These are phyloP conservation scores for Candida namnaoensis DNA, from an alignment of 805 yeast genomes.

Conservation along the genomic window DNA sequence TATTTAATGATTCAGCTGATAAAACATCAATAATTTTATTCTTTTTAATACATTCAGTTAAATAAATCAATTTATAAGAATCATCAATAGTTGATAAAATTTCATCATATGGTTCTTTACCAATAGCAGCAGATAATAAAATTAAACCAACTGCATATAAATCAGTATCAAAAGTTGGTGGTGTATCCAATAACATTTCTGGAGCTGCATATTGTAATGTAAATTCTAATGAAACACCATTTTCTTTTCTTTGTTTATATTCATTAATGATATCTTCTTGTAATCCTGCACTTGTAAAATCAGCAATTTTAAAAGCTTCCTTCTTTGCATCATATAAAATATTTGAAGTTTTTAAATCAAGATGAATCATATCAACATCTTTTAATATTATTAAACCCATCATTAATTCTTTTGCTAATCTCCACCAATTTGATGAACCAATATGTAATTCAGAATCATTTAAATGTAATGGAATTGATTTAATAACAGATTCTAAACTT, in stretches of 20 bases:
- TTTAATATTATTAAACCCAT: constrained; percentile 17
- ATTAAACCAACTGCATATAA: constrained; percentile 37
- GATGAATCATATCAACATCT: constrained; percentile 28
- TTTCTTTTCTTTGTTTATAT: constrained; percentile 7
- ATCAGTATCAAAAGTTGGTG: constrained; percentile 31
- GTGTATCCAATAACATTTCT: constrained; percentile 22
- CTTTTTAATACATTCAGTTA: constrained; percentile 23
- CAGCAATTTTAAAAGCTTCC: constrained; percentile 30
- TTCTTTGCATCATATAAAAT: constrained; percentile 20
- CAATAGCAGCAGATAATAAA: constrained; percentile 35
- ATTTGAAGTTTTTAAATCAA: constrained; percentile 41
- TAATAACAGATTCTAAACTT: constrained; percentile 18
- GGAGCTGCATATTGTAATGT: constrained; percentile 38
- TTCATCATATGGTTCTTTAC: constrained; percentile 31
- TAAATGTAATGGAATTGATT: not conserved
- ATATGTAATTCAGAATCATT: constrained; percentile 10
- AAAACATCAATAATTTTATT: constrained; percentile 24
- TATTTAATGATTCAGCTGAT: constrained; percentile 15
- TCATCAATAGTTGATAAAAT: constrained; percentile 5
- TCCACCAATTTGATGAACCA: constrained; percentile 22
- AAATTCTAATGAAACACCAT: constrained; percentile 18
- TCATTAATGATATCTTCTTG: constrained; percentile 10
- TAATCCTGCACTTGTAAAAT: constrained; percentile 33
- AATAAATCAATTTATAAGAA: constrained; percentile 16
- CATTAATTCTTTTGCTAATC: constrained; percentile 18